These are phyloP conservation scores for Hypoxylon lenormandii DNA, from an alignment of 495 filamentous ascomycete genomes.

Conservation along the genomic window DNA sequence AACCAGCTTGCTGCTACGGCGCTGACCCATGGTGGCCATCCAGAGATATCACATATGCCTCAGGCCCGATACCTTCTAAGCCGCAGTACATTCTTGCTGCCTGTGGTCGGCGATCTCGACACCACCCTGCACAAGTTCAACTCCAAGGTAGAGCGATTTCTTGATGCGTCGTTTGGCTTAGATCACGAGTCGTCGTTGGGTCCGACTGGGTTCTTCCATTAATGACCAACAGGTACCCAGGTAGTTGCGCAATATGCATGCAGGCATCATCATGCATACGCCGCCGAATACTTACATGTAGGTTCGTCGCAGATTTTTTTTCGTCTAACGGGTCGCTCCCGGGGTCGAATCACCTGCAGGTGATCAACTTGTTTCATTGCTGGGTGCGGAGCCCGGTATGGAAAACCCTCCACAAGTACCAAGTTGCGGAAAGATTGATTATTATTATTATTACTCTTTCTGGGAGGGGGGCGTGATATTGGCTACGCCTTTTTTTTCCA, in stretches of 20 bases:
- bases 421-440: conserved; percentile 3
- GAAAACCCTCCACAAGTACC: conserved; percentile 1
- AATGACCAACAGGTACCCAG: neutral
- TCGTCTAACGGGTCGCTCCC: conserved; percentile 37
- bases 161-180: conserved; percentile 9
- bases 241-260: conserved; percentile 36
- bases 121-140: conserved; percentile 7
- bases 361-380: conserved; percentile 42
- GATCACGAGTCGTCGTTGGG: neutral
- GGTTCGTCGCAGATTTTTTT: conserved; percentile 27
- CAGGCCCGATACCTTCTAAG: neutral
- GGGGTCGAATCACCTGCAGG: conserved; percentile 27
- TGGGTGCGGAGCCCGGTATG: conserved; percentile 34
- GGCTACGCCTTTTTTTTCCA: conserved; percentile 11
- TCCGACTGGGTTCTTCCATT: neutral
- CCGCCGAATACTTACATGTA: conserved; percentile 6
- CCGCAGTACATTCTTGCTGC: neutral
- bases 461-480: conserved; percentile 17
- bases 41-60: neutral
- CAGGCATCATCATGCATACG: conserved; percentile 26
- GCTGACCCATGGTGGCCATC: neutral
- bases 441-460: conserved; percentile 1
- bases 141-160: too few species aligned
- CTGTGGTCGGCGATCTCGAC: conserved; percentile 5
- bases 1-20: too few species aligned